Base-by-base conservation (phyloP, 805 yeast genomes). In the Nakazawaea siamensis region DNA sequence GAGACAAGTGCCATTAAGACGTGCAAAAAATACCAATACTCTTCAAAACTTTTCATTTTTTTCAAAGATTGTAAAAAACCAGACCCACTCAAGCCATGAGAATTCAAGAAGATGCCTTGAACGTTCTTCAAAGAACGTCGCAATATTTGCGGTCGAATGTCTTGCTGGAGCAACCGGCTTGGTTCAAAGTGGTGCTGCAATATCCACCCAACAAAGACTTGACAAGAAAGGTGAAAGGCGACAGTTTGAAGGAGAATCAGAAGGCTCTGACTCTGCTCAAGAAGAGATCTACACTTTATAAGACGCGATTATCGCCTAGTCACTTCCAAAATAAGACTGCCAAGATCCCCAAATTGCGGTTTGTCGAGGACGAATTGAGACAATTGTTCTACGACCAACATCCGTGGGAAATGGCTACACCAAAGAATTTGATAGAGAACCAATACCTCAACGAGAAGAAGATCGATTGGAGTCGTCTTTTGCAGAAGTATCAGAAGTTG, bases 381-480 rank as follows among this genome's bases (percentile, higher is more conserved):
- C 67, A 72, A 31, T 64, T 82, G 17, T 92, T 92, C 51, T 90
- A 80, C 57, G 76, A 76, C 40, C 96, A 88, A 54, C 98, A 92
- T 58, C 98, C 98, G 5, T 92, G 98, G 98, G 98, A 92, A 59
- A 64, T 88, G 35, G 85, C 97, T 2, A 73, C 94, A 46, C 96
- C 97, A 11, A 84, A 83, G 53, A 68, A 75, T 19, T 60, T 92
- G 45, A 68, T 87, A 30, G 98, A 92, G 56, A 82, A 76, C 48
- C 66, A 68, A 24, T 84, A 82, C 6, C 63, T 68, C 29, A 24
- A 40, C 15, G 85, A 81, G 30, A 48, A 56, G 3, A 50, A 54
- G 6, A 65, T 66, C 39, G 86, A 92, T 55, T 92, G 98, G 97
- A 67, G 79, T 31, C 66, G 66, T 33, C 70, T 92, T 55, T 70